These are phyloP conservation scores for Exophiala sp. DNA, from an alignment of 2,329 filamentous ascomycete genomes.

Conservation along the genomic window DNA sequence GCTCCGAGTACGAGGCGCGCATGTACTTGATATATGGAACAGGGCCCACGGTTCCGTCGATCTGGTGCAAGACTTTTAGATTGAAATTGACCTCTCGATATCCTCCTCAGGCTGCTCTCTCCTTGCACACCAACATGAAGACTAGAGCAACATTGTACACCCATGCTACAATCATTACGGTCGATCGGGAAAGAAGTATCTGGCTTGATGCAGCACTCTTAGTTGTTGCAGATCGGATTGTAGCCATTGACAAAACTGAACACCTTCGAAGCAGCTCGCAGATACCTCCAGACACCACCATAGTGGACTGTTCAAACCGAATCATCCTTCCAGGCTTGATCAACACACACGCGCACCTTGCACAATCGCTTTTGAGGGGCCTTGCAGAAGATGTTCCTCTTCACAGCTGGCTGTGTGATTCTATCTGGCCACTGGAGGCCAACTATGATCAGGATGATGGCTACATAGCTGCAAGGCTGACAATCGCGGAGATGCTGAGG, in stretches of 20 bases:
- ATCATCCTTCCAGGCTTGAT: slow-evolving; percentile 36
- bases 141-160: slow-evolving; percentile 20
- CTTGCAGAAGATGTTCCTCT: slow-evolving; percentile 31
- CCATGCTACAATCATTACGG: slow-evolving; percentile 19
- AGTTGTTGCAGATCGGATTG: slow-evolving; percentile 12
- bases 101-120: too few species aligned
- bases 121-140: too few species aligned
- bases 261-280: slow-evolving; percentile 5
- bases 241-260: slow-evolving; percentile 15
- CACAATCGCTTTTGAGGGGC: slow-evolving; percentile 34
- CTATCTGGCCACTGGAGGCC: slow-evolving; percentile 36
- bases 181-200: slow-evolving; percentile 13
- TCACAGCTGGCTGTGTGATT: slow-evolving; percentile 33
- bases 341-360: slow-evolving; percentile 36
- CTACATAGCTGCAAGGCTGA: slow-evolving; percentile 32
- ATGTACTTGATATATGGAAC: too few species aligned
- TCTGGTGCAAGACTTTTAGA: too few species aligned
- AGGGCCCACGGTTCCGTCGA: too few species aligned
- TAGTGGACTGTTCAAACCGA: slow-evolving; percentile 31
- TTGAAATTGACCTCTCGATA: too few species aligned
- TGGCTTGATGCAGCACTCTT: slow-evolving; percentile 20
- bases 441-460: slow-evolving; percentile 35
- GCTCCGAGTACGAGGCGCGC: too few species aligned
- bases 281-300: slow-evolving; percentile 11
- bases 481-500: slow-evolving; percentile 37